Evolutionary conservation across 345 rosid species (phyloP), one percentile per base, ranked within the genome.

Genomic region (Citrus australasica): DNA sequence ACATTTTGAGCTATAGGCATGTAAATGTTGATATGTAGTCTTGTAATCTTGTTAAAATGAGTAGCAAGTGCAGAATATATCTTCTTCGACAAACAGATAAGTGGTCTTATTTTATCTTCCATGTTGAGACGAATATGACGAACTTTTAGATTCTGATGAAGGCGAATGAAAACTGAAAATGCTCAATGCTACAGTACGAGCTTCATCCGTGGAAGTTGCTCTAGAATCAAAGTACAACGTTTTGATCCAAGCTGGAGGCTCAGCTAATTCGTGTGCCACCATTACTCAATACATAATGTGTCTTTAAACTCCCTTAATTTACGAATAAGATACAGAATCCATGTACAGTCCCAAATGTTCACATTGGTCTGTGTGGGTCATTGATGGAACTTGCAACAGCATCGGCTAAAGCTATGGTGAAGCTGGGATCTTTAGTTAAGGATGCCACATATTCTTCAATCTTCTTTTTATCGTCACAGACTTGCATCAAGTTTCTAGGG

Each of bases 371-470:
- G 3, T 30, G 3, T 2, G 3, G 30, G 27, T 62, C 63, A 33
- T 33, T 62, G 48, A 88, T 81, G 30, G 87, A 83, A 8, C 81
- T 77, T 33, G 87, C 89, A 70, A 90, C 89, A 37, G 84, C 87
- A 1, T 84, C 73, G 25, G 92, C 92, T 71, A 90, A 58, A 62
- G 84, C 81, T 38, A 58, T 25, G 5, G 88, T 81, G 81, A 89
- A 86, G 61, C 65, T 74, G 17, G 87, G 89, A 69, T 89, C 90
- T 69, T 68, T 84, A 7, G 86, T 70, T n/a, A 86, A 59, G 9
- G 87, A 84, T 51, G 87, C 72, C 4, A 78, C 83, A n/a, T 61
- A 80, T 40, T 88, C 89, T 70, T 88, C 84, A 25, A 85, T 59
- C 75, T 22, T 56, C 73, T 25, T 13, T 3, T 13, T 11, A 4